Evolutionary conservation across 2,329 filamentous ascomycete species (phyloP), one percentile per base, ranked within the genome.

Genomic region (Cordyceps militaris): DNA sequence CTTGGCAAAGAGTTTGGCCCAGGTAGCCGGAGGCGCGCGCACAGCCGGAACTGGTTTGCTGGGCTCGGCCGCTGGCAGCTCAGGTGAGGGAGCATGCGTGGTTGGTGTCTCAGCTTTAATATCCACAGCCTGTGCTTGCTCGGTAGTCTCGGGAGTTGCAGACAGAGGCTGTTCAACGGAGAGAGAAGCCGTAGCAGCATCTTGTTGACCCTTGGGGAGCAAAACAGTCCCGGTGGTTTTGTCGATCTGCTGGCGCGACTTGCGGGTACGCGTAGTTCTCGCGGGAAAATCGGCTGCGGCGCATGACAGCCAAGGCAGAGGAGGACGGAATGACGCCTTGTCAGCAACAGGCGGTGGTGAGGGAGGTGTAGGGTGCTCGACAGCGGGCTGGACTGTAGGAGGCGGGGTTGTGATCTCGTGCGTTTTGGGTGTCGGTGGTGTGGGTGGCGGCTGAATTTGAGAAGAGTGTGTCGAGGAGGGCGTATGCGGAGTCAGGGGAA

Each of bases 281-380:
- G 62, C 64, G 13, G 83, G 82, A 64, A 83, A 86, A 10, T 74
- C 71, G 28, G 70, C 63, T 32, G 80, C 77, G 3, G 80, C 78
- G 32, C 69, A 70, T 0, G 82, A 84, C 26, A 76, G 65, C 82
- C 83, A 86, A 10, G 83, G 83, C 10, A 86, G 70, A 26, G 80
- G 80, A 66, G 76, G 70, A 59, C 70, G 73, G 61, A 81, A 84
- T 4, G 72, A 66, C 24, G 66, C 61, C 38, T 36, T 42, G 28
- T 32, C 30, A 21, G 36, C 24, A 8, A 21, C 23, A 19, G 21
- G 26, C 36, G 46, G 24, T 9, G 46, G 46, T 19, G 28, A 26
- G 24, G 46, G 11, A 40, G 53, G 32, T 16, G 14, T 64, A 23
- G 62, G 16, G 16, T 50, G 46, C 34, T 50, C 36, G 6, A 26